phyloP scores from a whole-genome alignment of 768 basidiomycete genomes.

The Boletus coccyginus region DNA sequence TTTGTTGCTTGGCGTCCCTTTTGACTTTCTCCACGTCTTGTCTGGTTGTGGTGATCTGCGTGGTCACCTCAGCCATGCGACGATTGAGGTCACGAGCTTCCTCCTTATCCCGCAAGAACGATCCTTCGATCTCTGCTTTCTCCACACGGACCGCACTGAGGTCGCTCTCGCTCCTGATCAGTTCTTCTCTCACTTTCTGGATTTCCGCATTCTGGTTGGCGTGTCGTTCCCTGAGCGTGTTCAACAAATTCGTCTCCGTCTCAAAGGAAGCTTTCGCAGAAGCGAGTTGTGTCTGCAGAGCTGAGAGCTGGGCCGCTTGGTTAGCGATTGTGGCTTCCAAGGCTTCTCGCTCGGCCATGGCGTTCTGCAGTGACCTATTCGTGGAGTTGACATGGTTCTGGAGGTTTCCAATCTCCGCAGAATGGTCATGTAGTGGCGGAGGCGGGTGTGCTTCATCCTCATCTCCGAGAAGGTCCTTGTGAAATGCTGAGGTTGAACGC shows the following conservation, averaged over 20 bases:
- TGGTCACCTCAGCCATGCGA: slow-evolving; percentile 76
- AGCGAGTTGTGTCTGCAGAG: slow-evolving; percentile 80
- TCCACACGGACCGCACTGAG: slow-evolving; percentile 85
- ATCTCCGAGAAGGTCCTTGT: slow-evolving; percentile 67
- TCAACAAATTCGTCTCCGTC: slow-evolving; percentile 70
- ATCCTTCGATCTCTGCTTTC: slow-evolving; percentile 88
- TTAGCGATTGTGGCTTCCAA: slow-evolving; percentile 63
- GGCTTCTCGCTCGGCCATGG: slow-evolving; percentile 61
- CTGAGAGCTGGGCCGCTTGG: slow-evolving; percentile 72
- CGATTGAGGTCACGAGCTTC: slow-evolving; percentile 84
- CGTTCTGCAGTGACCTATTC: slow-evolving; percentile 60
- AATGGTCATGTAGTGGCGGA: slow-evolving; percentile 63
- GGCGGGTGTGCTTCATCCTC: slow-evolving; percentile 52
- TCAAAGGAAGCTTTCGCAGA: slow-evolving; percentile 84
- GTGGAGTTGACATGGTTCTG: slow-evolving; percentile 86
- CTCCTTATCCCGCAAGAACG: slow-evolving; percentile 89
- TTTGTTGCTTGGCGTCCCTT: slow-evolving; percentile 96
- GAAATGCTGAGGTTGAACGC: slow-evolving; percentile 14
- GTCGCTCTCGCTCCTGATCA: slow-evolving; percentile 91
- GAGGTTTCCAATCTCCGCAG: slow-evolving; percentile 83
- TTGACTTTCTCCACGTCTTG: slow-evolving; percentile 80
- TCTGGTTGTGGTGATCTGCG: slow-evolving; percentile 69
- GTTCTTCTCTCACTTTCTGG: slow-evolving; percentile 65
- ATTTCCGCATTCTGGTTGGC: slow-evolving; percentile 68
- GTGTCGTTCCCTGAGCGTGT: slow-evolving; percentile 66